Evolutionary conservation across 2,329 filamentous ascomycete genomes (phyloP), one percentile per base, ranked within the genome.

Genomic region (Leptodontidium sp.): DNA sequence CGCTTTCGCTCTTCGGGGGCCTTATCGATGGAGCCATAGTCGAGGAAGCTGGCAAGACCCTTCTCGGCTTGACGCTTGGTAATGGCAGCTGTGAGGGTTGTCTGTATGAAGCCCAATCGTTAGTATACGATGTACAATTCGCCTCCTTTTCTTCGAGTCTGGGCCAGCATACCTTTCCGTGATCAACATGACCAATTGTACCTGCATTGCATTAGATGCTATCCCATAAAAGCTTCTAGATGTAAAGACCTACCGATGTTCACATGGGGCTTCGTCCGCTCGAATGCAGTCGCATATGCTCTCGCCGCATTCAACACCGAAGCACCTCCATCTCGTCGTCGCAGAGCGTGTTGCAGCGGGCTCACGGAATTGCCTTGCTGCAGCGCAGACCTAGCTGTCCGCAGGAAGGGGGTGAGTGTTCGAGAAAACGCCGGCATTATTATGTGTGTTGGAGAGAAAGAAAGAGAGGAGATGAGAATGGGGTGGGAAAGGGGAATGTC

Each of bases 121-220:
- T 71, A 76, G 71, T 64, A 61, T 32, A 58, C 70, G 69, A 64
- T 70, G 49, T 50, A 17, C n/a, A 63, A 59, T 43, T 59, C 12
- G 57, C 73, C 38, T 65, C 50, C 40, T 29, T 61, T 57, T 53
- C 65, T n/a, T 45, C 12, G 14, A 45, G 58, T 24, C 45, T 29
- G 38, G 65, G n/a, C 29, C 8, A 55, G 68, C 35, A 6, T 84
- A 97, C 94, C 92, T 99, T 99, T 86, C 95, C 95, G 85, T 99
- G 95, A 89, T 99, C 96, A 84, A 99, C 96, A 87, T 99, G 96
- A 77, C 96, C 96, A 84, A 99, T 99, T 77, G 96, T 99, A 82
- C 92, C 92, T 94, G 68, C 24, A 66, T 53, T 24, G 21, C 26
- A 58, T 73, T 66, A 71, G 55, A 43, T n/a, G 6, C 21, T 12